A percentile compares a stretch with the other conserved stretches of the same genome.
Conservation (phyloP, 495 filamentous ascomycete genomes). For the Annulohypoxylon stygium region DNA sequence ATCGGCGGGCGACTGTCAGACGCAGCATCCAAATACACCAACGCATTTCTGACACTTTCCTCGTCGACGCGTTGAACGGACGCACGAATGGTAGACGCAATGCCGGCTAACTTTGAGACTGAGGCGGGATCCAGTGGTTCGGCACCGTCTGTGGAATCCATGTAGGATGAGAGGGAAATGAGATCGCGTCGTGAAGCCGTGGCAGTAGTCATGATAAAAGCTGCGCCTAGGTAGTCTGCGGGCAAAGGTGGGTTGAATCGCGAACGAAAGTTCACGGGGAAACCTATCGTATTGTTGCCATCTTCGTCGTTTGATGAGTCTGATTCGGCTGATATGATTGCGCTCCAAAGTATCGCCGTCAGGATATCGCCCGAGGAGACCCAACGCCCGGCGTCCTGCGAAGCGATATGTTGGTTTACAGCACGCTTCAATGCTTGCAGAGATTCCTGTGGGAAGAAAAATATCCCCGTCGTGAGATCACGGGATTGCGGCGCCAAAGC, state of each 20-base stretch:
- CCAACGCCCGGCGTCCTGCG: constrained; percentile 30
- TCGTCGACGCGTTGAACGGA: constrained; percentile 35
- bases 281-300: constrained; percentile 37
- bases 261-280: constrained; percentile 51
- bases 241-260: constrained; percentile 35
- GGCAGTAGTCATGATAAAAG: constrained; percentile 49
- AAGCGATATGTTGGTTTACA: constrained; percentile 35
- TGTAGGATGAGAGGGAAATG: constrained; percentile 19
- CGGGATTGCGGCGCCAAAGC: background rate
- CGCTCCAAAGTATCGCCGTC: constrained; percentile 48
- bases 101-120: constrained; percentile 24
- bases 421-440: constrained; percentile 39
- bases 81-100: constrained; percentile 36
- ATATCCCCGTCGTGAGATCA: constrained; percentile 31
- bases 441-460: constrained; percentile 39
- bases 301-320: background rate
- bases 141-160: background rate
- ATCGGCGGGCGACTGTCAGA: constrained; percentile 26
- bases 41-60: constrained; percentile 29
- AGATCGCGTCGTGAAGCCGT: constrained; percentile 27
- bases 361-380: constrained; percentile 49
- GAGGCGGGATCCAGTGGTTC: constrained; percentile 5
- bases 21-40: constrained; percentile 32
- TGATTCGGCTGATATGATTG: constrained; percentile 34
- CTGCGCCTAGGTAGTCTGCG: constrained; percentile 46